Evolutionary conservation across 2,329 filamentous ascomycete genomes (phyloP), one percentile per base, ranked within the genome.

Genomic region (Botrytis tulipae): DNA sequence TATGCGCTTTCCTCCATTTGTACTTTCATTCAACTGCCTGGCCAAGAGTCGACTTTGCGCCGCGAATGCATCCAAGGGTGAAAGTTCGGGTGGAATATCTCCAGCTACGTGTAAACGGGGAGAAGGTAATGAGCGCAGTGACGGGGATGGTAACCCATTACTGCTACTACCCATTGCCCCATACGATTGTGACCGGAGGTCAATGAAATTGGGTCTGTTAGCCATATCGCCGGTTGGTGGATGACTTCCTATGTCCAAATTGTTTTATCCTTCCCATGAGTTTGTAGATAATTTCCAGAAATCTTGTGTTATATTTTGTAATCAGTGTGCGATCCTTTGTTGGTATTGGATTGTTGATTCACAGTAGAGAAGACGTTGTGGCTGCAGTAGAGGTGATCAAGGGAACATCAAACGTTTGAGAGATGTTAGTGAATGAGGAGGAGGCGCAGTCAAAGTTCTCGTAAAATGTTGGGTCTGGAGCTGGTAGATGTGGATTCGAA

Each of bases 41-140:
- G 94, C 94, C 70, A 99, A 88, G 78, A 97, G 85, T 73, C 95
- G 91, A 78, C 95, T 97, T 81, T 98, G 95, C 75, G 95, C 87
- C 35, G 95, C 95, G 81, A 99, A 97, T 66, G 95, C 95, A 86
- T 99, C 96, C 76, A 99, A 88, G 18, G 96, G 96, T 12, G 96
- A 98, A 73, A 98, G 87, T 70, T 96, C 93, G 8, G 96, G 96
- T 32, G 96, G 95, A 1, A 92, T 88, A 78, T 95, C 93, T 75
- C 93, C 93, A 73, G 92, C 92, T 73, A 93, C 87, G 82, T 94
- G 92, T 74, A 94, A 84, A 75, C 92, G 90, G 60, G 92, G 92
- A n/a, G 92, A 94, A 46, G 78, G 77, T 10, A 78, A 73, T 48
- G 75, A 73, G 72, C 80, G 74, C 46, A 76, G 74, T 42, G 76